These are phyloP conservation scores for Elaeis guineensis DNA, from an alignment of 176 grass and related monocot genomes.

Conservation along the genomic window DNA sequence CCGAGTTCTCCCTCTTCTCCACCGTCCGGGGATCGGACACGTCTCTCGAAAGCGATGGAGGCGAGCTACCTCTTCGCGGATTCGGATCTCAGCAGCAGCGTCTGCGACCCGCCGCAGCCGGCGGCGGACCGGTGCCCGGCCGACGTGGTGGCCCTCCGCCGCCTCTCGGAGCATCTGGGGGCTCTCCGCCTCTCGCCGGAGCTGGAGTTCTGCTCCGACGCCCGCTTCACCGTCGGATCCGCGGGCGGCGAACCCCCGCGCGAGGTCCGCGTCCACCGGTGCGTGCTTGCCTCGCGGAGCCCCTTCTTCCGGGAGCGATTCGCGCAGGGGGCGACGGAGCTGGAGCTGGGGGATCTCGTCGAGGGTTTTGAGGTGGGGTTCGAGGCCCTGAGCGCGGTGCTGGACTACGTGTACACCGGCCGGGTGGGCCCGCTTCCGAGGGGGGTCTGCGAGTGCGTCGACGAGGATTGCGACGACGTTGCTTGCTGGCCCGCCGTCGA, in stretches of 20 bases:
- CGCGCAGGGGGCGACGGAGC: constrained; percentile 15
- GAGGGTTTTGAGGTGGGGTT: constrained; percentile 46
- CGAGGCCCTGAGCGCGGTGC: constrained; percentile 60
- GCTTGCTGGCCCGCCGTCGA: constrained; percentile 35
- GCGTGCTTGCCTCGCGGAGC: constrained; percentile 81
- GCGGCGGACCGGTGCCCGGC: constrained; percentile 9
- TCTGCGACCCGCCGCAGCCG: constrained; percentile 8
- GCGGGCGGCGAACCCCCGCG: constrained; percentile 3
- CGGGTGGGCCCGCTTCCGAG: constrained; percentile 54
- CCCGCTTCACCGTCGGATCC: constrained; percentile 28
- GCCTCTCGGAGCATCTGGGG: constrained; percentile 80
- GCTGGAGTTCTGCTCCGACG: constrained; percentile 59
- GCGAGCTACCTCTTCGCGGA: constrained; percentile 33
- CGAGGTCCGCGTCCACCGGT: constrained; percentile 52
- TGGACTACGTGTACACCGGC: constrained; percentile 91
- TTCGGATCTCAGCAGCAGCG: constrained; percentile 40
- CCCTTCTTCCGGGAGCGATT: constrained; percentile 70
- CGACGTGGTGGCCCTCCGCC: constrained; percentile 71
- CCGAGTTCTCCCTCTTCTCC: too few species aligned
- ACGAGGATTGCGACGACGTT: constrained; percentile 57
- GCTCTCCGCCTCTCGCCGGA: constrained; percentile 44
- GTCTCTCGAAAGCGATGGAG: constrained; percentile 26
- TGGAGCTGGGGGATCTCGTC: constrained; percentile 40
- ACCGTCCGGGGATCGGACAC: too few species aligned
- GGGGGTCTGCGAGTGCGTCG: constrained; percentile 72